Base-by-base conservation (phyloP, 2,329 filamentous ascomycete species). In the Aspergillus sp. region DNA sequence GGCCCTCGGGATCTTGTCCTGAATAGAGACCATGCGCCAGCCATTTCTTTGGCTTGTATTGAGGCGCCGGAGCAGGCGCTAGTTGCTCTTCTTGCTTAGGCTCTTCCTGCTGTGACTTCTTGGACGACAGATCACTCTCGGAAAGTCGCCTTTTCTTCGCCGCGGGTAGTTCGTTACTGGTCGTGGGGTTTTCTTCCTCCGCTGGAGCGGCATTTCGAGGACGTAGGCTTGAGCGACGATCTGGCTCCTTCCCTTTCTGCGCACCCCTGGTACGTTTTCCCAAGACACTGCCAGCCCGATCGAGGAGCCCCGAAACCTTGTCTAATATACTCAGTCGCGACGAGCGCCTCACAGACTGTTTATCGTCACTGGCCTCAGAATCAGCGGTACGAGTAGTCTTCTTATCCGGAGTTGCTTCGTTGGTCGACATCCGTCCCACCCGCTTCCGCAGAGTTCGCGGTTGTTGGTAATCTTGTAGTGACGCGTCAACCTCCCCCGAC, bases 1-100 rank as follows among this genome's bases (percentile, higher is more conserved):
- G 62, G 46, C 75, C 67, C 35, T 71, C 68, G 19, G 68, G 69
- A 29, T 82, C 75, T 64, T 96, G 91, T 29, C 93, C 93, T 0
- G 88, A 83, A 60, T 94, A 97, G 9, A 97, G 74, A 7, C 91
- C 93, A 63, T 89, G 86, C 44, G 77, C 74, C 45, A 94, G 73
- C 79, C 86, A 97, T 55, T 82, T 82, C 73, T 94, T 94, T 44
- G 74, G 69, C 65, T 56, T 76, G 57, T 51, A 62, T 48, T 46
- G 57, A 29, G 44, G 60, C 43, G 53, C 49, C 34, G 55, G 41
- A 42, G 57, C 55, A 4, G 57, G 46, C 28, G 58, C 49, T 3
- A 45, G 46, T 8, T 45, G 29, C 8, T 45, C 29, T 8, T 52
- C 46, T 29, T 62, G 59, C 43, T 61, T 56, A 4, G 48, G 49